Evolutionary conservation across 352 stramenopile genomes (phyloP), one percentile per base, ranked within the genome.

Genomic region (Phytophthora vignae): DNA sequence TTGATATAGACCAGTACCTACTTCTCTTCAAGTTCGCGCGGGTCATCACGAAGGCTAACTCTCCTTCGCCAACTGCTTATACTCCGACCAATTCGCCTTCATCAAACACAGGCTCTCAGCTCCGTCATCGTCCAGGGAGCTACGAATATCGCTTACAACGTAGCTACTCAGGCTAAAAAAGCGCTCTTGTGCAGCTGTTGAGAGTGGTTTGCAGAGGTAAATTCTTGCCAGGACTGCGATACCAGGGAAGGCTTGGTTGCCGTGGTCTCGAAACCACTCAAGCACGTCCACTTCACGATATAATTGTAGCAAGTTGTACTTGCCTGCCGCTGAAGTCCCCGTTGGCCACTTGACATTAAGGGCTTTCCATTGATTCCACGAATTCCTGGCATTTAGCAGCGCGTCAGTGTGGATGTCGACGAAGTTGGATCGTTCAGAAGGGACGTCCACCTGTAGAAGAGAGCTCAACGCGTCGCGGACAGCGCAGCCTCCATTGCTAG

Each of bases 31-130:
- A n/a, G 11, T 46, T 46, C 10, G 38, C 38, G 38, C 38, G 11
- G 11, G 11, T 46, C 38, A 12, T 46, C 15, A 12, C 12, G 10
- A 48, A 48, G 11, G 10, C 40, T 48, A 6, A 4, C 40, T 48
- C 44, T 52, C 44, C n/a, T 52, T 52, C 7, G 6, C 4, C 44
- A 52, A 22, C 12, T 21, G 14, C 6, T 52, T 69, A 29, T 69
- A 63, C 19, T 61, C 12, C 8, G 6, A 5, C 53, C 42, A 69
- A 14, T 58, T 69, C 7, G 44, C 54, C 29, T 58, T 63, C 62
- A 63, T 69, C 54, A 69, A 11, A 15, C 54, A 56, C 38, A 69
- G 11, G 19, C 62, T 49, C 44, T 63, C 63, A 12, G 63, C 54
- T 36, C 63, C 44, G 10, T 69, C 21, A 2, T 59, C 63, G 14